Conservation (phyloP, 371 early-diverging fungal species). For the Zychaea mexicana region DNA sequence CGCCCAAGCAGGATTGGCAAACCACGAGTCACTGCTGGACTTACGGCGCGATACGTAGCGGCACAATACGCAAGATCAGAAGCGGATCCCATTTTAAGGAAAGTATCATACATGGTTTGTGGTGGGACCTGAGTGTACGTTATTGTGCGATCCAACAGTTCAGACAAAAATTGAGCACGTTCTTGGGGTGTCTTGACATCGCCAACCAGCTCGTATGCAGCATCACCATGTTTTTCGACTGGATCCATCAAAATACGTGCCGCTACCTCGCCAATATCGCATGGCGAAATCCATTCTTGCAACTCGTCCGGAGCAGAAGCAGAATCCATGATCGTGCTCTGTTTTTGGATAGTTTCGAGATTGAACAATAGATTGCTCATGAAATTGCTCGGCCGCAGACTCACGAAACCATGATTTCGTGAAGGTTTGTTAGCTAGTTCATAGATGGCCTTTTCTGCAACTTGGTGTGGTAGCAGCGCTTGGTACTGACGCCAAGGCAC, state of each 20-base stretch:
- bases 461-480: conserved; percentile 20
- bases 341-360: neutral
- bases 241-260: conserved; percentile 12
- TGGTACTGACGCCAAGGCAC: conserved; percentile 21
- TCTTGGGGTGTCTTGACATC: conserved; percentile 5
- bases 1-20: conserved; percentile 16
- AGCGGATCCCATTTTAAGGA: neutral
- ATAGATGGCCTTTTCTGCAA: conserved; percentile 27
- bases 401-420: conserved; percentile 19
- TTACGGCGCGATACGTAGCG: neutral
- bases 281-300: conserved; percentile 14
- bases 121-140: conserved; percentile 5
- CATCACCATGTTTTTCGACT: conserved; percentile 18
- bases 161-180: conserved; percentile 10
- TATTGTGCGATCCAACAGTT: conserved; percentile 10
- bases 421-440: too few relatives aligned
- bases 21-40: neutral
- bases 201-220: conserved; percentile 18
- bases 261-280: conserved; percentile 20
- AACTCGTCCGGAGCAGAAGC: conserved; percentile 4
- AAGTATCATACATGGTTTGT: conserved; percentile 2
- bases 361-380: conserved; percentile 15
- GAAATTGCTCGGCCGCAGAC: conserved; percentile 14
- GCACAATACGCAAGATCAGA: neutral
- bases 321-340: neutral